Percentiles rank a stretch among this genome's conserved stretches.
Conservation (phyloP, 1,284 basidiomycete species). For the Sporisorium scitamineum region DNA sequence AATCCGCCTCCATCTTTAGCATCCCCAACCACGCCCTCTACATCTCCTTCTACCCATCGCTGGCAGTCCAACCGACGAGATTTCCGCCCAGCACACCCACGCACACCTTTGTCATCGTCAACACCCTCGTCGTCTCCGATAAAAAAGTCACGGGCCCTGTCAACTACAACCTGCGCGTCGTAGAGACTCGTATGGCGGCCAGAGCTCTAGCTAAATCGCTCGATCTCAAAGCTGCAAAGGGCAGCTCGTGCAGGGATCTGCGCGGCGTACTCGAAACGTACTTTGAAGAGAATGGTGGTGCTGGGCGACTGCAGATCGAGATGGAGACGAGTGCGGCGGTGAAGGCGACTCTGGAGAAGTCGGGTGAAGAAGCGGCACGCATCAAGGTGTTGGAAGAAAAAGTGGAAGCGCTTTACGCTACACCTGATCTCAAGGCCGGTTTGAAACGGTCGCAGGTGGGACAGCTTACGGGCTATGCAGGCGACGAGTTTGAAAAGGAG, state of each 20-base stretch:
- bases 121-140: conserved; percentile 65
- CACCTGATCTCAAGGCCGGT: conserved; percentile 16
- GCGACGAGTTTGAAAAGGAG: conserved; percentile 55
- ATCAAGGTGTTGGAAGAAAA: conserved; percentile 49
- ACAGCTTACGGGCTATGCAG: conserved; percentile 48
- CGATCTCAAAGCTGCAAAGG: conserved; percentile 19
- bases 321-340: conserved; percentile 40
- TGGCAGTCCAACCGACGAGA: conserved; percentile 42
- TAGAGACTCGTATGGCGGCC: conserved; percentile 63
- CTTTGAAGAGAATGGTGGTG: conserved; percentile 44
- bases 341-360: conserved; percentile 27
- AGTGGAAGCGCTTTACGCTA: conserved; percentile 31
- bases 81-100: conserved; percentile 48
- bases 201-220: conserved; percentile 43
- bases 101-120: conserved; percentile 63
- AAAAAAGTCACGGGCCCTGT: conserved; percentile 67
- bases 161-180: conserved; percentile 68
- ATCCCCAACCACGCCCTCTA: conserved; percentile 60
- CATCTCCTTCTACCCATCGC: conserved; percentile 62
- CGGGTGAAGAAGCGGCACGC: conserved; percentile 59
- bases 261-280: conserved; percentile 58
- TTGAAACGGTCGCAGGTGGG: conserved; percentile 53
- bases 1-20: conserved; percentile 65
- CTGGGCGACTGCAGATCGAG: conserved; percentile 28
- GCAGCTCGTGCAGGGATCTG: conserved; percentile 32